phyloP scores from a whole-genome alignment of 768 basidiomycete species.

The Trametes meyenii region DNA sequence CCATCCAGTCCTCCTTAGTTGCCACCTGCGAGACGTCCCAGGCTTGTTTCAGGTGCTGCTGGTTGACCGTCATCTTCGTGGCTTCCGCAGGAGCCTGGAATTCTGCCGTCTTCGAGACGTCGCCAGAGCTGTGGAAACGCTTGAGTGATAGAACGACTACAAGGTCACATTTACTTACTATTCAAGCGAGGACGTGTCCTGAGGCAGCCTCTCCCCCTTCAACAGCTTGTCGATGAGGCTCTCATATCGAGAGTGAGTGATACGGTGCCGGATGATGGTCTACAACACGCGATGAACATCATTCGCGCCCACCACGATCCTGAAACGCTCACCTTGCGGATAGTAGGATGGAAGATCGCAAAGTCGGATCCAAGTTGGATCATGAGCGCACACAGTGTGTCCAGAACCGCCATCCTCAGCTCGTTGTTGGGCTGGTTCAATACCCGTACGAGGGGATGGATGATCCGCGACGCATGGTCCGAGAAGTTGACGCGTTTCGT shows the following conservation, averaged over 20 bases:
- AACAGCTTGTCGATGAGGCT: conserved; percentile 85
- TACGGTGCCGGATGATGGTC: conserved; percentile 76
- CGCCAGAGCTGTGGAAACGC: conserved; percentile 50
- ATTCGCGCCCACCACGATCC: not conserved
- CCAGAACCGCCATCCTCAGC: conserved; percentile 84
- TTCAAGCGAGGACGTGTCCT: conserved; percentile 49
- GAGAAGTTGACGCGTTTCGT: conserved; percentile 95
- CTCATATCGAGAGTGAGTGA: conserved; percentile 85
- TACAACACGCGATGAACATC: conserved; percentile 35
- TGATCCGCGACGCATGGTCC: conserved; percentile 95
- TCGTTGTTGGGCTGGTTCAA: conserved; percentile 76
- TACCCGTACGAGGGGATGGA: conserved; percentile 92
- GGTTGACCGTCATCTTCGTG: conserved; percentile 90
- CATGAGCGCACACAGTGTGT: conserved; percentile 89
- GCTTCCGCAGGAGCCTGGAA: conserved; percentile 81
- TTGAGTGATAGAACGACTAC: conserved; percentile 50
- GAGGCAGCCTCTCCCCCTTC: conserved; percentile 89
- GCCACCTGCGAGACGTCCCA: conserved; percentile 86
- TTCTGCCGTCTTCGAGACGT: conserved; percentile 65
- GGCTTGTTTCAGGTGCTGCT: conserved; percentile 94
- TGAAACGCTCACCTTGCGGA: conserved; percentile 74
- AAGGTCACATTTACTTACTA: not conserved
- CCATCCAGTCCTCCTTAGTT: conserved; percentile 87
- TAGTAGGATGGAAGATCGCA: conserved; percentile 96
- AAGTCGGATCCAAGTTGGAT: conserved; percentile 95